Conservation (phyloP, 805 yeast species). For the Yamadazyma akitaensis region DNA sequence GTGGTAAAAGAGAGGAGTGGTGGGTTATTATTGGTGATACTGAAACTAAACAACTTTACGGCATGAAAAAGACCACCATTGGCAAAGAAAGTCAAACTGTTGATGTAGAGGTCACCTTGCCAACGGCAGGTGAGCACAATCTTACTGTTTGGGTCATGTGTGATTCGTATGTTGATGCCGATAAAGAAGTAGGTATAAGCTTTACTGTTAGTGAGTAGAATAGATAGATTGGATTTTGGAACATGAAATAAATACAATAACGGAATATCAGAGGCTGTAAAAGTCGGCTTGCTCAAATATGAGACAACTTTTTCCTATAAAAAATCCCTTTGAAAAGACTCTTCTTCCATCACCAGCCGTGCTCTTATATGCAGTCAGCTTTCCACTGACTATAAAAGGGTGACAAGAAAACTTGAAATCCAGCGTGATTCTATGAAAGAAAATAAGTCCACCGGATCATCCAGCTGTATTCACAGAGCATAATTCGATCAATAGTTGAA, state of each 20-base stretch:
- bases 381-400: too few relatives aligned
- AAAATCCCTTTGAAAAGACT: too few relatives aligned
- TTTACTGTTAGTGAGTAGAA: conserved; percentile 34
- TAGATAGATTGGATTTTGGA: neutral
- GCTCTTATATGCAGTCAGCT: too few relatives aligned
- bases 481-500: too few relatives aligned
- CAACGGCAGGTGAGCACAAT: conserved; percentile 57
- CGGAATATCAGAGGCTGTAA: too few relatives aligned
- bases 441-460: too few relatives aligned
- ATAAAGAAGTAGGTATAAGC: conserved; percentile 66
- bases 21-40: conserved; percentile 84
- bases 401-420: too few relatives aligned
- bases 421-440: too few relatives aligned
- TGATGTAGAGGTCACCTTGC: conserved; percentile 53
- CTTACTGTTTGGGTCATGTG: conserved; percentile 82
- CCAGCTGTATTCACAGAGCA: too few relatives aligned
- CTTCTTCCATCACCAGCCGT: too few relatives aligned
- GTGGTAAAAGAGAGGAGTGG: conserved; percentile 66
- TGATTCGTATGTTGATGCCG: conserved; percentile 91
- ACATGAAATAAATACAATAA: neutral
- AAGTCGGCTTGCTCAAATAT: too few relatives aligned
- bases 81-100: conserved; percentile 51
- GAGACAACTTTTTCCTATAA: too few relatives aligned
- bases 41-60: conserved; percentile 57
- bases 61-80: conserved; percentile 63